Percentiles rank a stretch among this genome's conserved stretches.
Conservation (phyloP, 169 alveolate genomes). For the Besnoitia besnoiti region DNA sequence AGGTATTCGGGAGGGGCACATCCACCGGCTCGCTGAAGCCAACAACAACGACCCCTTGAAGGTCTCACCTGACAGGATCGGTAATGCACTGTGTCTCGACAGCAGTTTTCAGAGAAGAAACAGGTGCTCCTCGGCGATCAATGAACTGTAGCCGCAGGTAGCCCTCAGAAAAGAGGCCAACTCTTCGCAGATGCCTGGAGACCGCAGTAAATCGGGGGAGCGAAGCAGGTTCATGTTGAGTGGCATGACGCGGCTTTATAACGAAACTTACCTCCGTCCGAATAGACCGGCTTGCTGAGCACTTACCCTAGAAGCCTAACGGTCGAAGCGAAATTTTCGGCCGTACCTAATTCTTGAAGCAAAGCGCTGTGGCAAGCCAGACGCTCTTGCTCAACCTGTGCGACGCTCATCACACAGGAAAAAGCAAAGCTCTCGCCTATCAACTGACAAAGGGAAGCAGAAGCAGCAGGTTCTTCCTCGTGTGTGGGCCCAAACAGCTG, state of each 20-base stretch:
- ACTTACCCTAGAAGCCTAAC: neutral
- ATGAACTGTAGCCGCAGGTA: neutral
- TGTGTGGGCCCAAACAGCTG: too few relatives aligned
- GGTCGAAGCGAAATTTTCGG: neutral
- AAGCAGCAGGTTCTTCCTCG: too few relatives aligned
- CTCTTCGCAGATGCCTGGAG: neutral
- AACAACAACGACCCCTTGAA: neutral
- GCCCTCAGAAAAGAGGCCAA: neutral
- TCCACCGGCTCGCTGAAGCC: neutral
- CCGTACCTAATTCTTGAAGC: neutral
- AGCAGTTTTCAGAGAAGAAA: neutral
- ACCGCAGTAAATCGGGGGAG: too few relatives aligned
- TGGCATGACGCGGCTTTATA: neutral
- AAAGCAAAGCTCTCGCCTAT: neutral
- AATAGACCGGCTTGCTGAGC: neutral
- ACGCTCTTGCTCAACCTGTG: neutral
- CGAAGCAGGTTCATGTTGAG: neutral
- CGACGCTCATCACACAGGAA: neutral
- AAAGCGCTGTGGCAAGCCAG: neutral
- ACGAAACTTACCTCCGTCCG: neutral
- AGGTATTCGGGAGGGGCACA: neutral
- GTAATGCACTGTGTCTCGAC: neutral
- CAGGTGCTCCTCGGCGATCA: slow-evolving; percentile 8
- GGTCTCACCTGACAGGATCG: neutral
- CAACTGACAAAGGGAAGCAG: too few relatives aligned